A percentile compares a stretch with the other conserved stretches of the same genome.
Evolutionary conservation across 2,329 filamentous ascomycete species (phyloP).

Genomic region (Epichloe coenophiala): DNA sequence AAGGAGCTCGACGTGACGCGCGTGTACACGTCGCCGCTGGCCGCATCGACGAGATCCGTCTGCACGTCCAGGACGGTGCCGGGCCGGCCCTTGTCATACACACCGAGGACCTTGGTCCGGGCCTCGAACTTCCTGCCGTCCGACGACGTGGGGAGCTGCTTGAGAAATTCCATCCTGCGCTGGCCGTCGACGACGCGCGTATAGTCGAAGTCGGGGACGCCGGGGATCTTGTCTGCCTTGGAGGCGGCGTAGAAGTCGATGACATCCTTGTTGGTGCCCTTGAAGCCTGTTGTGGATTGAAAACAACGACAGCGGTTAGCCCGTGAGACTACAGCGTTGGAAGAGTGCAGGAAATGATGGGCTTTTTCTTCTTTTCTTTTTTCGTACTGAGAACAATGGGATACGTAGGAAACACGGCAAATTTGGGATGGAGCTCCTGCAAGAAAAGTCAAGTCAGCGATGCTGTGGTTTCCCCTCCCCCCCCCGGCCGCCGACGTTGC

Average conservation of each 20-base stretch:
- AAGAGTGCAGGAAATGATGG: not conserved
- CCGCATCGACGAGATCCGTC: conserved; percentile 59
- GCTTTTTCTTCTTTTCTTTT: too few species aligned
- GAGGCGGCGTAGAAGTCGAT: conserved; percentile 72
- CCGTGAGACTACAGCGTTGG: too few species aligned
- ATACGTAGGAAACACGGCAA: conserved; percentile 82
- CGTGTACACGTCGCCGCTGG: conserved; percentile 55
- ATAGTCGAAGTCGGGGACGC: conserved; percentile 63
- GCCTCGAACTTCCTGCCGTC: conserved; percentile 63
- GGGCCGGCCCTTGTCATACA: conserved; percentile 81
- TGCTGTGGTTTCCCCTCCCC: not conserved
- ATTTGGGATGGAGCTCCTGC: conserved; percentile 77
- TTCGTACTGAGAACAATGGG: conserved; percentile 62
- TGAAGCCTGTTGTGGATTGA: conserved; percentile 45
- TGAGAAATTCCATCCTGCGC: conserved; percentile 64
- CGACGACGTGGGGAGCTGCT: conserved; percentile 59
- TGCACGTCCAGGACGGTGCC: conserved; percentile 73
- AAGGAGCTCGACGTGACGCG: conserved; percentile 59
- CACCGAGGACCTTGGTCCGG: conserved; percentile 64
- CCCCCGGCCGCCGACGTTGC: fast-evolving
- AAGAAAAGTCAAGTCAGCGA: not conserved
- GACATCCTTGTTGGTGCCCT: conserved; percentile 60
- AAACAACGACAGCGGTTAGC: too few species aligned
- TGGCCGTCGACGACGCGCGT: conserved; percentile 71
- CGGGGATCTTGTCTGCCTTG: conserved; percentile 53